Evolutionary conservation across 1,139 yeast genomes (phyloP).

Genomic region (Geotrichum citri-aurantii): DNA sequence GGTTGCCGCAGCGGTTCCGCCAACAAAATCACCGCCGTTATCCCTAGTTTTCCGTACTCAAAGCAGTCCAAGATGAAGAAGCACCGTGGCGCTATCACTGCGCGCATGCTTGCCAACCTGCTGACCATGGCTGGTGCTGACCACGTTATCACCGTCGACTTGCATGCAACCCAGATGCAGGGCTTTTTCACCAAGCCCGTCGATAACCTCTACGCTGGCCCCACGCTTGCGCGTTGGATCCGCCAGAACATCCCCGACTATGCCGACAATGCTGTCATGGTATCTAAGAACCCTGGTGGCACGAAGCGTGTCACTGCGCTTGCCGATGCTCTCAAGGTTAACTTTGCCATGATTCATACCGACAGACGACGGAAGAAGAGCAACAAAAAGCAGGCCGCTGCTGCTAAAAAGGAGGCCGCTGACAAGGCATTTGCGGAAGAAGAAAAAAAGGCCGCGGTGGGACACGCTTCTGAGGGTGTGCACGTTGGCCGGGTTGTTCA

Average conservation of each 20-base stretch:
- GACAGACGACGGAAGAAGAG: slow-evolving; percentile 67
- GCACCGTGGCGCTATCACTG: slow-evolving; percentile 97
- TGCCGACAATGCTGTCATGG: slow-evolving; percentile 77
- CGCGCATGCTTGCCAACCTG: slow-evolving; percentile 93
- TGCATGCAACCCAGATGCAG: slow-evolving; percentile 98
- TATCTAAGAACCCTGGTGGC: slow-evolving; percentile 97
- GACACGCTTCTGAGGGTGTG: slow-evolving; percentile 54
- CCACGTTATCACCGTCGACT: slow-evolving; percentile 96
- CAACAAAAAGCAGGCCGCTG: slow-evolving; percentile 44
- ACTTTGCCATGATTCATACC: slow-evolving; percentile 98
- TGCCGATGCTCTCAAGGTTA: slow-evolving; percentile 90
- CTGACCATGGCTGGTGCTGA: slow-evolving; percentile 98
- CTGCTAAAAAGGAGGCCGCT: neutral
- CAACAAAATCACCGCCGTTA: slow-evolving; percentile 90
- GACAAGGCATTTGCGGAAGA: slow-evolving; percentile 6
- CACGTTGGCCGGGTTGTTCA: slow-evolving; percentile 94
- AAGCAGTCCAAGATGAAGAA: slow-evolving; percentile 97
- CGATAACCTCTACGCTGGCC: slow-evolving; percentile 93
- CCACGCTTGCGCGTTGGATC: slow-evolving; percentile 95
- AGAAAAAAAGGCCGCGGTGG: slow-evolving; percentile 4
- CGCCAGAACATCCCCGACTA: slow-evolving; percentile 82
- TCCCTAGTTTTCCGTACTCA: slow-evolving; percentile 96
- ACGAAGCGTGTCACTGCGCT: slow-evolving; percentile 95
- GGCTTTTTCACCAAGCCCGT: slow-evolving; percentile 97
- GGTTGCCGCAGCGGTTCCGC: slow-evolving; percentile 99